Evolutionary conservation across 768 basidiomycete species (phyloP), one percentile per base, ranked within the genome.

Genomic region (Mycena floridula): DNA sequence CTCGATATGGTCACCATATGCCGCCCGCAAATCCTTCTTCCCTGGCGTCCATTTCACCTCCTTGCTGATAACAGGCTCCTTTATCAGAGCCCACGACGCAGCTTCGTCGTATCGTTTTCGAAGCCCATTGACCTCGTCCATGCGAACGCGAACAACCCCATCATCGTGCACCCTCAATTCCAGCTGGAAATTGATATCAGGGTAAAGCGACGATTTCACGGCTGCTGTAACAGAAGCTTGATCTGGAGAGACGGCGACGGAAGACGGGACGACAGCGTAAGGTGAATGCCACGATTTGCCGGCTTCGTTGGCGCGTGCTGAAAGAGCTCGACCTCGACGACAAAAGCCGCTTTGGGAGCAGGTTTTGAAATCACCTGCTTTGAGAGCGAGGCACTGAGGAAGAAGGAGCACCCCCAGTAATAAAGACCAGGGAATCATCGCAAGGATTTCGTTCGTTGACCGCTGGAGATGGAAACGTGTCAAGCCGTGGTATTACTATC

Each of bases 281-380:
- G 95, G 95, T 0, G 94, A 96, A 28, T 64, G 70, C 88, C 93
- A 97, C 4, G 70, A 62, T 11, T 69, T 61, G 24, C 64, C 63
- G 7, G 74, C 71, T 43, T 77, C 77, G 30, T 68, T 68, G 4
- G 89, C 86, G 38, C 90, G 80, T 7, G 75, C 69, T 46, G 91
- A 78, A 37, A 99, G 78, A 0, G 85, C 87, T 38, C 95, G 82
- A 42, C 93, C 91, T 37, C 85, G 67, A n/a, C 89, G 79, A 70
- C 96, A 98, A 66, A 99, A 98, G 16, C 89, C 93, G 0, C 91
- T 79, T 63, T 98, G 90, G n/a, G 76, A 73, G 58, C 96, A 98
- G 46, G 81, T 90, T 65, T 96, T 97, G 76, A 94, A 99, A 64
- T 97, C 91, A 47, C 85, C 75, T 16, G 73, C 67, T 67, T 89